Evolutionary conservation across 2,329 filamentous ascomycete genomes (phyloP).

Genomic region (Colletotrichum euphorbiae): DNA sequence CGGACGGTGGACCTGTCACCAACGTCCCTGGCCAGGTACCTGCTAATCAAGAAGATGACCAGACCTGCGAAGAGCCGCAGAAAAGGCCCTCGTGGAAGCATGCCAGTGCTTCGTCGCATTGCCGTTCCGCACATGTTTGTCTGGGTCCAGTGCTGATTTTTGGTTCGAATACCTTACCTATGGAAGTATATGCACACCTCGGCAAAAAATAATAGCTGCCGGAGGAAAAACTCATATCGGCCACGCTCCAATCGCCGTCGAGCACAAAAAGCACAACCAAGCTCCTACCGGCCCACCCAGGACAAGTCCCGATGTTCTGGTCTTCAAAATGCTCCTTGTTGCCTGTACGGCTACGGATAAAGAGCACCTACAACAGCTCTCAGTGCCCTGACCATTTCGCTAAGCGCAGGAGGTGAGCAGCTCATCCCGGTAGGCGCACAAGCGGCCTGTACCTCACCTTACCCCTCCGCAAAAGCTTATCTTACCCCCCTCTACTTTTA

Average conservation of each 20-base stretch:
- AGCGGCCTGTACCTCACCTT: no score
- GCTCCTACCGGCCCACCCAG: neutral
- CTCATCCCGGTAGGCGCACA: slow-evolving; percentile 26
- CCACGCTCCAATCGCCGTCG: neutral
- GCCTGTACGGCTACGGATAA: no score
- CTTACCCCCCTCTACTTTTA: no score
- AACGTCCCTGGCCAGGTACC: neutral
- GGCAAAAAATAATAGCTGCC: neutral
- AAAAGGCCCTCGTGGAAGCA: no score
- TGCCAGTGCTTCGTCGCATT: no score
- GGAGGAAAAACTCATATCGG: neutral
- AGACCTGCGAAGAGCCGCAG: no score
- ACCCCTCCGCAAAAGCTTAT: no score
- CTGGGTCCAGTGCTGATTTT: neutral
- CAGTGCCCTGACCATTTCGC: slow-evolving; percentile 7
- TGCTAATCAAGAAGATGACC: no score
- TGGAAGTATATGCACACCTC: no score
- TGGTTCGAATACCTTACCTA: neutral
- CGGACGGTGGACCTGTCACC: slow-evolving; percentile 4
- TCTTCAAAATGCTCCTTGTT: no score
- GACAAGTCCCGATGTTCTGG: neutral
- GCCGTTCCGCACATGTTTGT: neutral
- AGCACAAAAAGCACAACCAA: neutral
- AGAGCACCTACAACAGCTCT: no score
- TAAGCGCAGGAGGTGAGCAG: slow-evolving; percentile 22